Conservation (phyloP, 257 asterid species). For the Jacaranda copaia region DNA sequence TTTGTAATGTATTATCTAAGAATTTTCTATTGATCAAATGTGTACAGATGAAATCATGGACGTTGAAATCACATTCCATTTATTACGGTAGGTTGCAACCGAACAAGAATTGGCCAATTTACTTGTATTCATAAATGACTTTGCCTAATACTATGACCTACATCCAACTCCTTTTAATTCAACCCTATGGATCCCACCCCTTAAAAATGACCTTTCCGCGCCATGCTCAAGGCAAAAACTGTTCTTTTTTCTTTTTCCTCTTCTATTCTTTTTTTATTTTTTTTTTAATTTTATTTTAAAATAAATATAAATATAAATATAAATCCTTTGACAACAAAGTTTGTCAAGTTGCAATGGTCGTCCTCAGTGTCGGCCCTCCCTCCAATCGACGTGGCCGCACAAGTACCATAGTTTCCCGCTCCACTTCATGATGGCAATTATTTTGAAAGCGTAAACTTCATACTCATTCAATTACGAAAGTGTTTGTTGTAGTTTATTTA, state of each 20-base stretch:
- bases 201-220: constrained; percentile 32
- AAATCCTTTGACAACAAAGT: constrained; percentile 41
- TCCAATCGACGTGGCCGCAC: constrained; percentile 61
- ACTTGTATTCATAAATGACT: constrained; percentile 51
- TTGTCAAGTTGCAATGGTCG: constrained; percentile 47
- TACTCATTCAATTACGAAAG: background rate
- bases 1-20: background rate
- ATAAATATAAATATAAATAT: background rate
- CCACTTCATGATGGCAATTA: constrained; percentile 13
- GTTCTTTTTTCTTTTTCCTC: background rate
- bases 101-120: constrained; percentile 49
- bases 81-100: constrained; percentile 55
- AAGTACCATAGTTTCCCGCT: constrained; percentile 47
- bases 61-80: constrained; percentile 43
- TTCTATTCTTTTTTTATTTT: background rate
- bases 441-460: background rate
- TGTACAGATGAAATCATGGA: constrained; percentile 33
- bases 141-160: constrained; percentile 52
- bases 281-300: too few species aligned
- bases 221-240: background rate
- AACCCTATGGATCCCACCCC: constrained; percentile 47
- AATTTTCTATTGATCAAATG: constrained; percentile 27
- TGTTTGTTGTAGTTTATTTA: too few species aligned
- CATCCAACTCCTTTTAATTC: constrained; percentile 49
- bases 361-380: constrained; percentile 42